A percentile compares a stretch with the other conserved stretches of the same genome.
phyloP scores from a whole-genome alignment of 1,284 basidiomycete species.

The Irpex lacteus region DNA sequence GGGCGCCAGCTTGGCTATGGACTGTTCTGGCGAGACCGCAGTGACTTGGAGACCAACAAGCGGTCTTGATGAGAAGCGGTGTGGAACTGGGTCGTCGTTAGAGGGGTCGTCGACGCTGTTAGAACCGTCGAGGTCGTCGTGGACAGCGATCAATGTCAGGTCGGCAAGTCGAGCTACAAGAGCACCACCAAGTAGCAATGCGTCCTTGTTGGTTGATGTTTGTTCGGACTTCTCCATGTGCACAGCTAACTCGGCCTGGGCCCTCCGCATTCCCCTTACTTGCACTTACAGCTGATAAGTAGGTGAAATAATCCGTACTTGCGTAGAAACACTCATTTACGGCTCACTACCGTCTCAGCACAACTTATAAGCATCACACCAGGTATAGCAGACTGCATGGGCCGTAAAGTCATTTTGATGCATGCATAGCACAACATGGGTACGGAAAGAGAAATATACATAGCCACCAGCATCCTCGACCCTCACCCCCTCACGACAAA shows the following conservation, averaged over 20 bases:
- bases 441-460: slow-evolving; percentile 30
- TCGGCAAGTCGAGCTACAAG: slow-evolving; percentile 6
- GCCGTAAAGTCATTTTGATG: slow-evolving; percentile 33
- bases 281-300: no score
- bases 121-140: slow-evolving; percentile 8
- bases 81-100: slow-evolving; percentile 8
- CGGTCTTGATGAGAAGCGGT: neutral
- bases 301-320: no score
- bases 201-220: slow-evolving; percentile 18
- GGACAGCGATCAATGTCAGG: slow-evolving; percentile 11
- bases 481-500: slow-evolving; percentile 16
- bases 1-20: slow-evolving; percentile 65
- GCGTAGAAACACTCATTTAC: no score
- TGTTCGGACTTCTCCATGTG: slow-evolving; percentile 11
- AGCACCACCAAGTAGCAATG: slow-evolving; percentile 13
- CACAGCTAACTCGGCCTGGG: neutral
- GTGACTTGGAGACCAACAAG: slow-evolving; percentile 3
- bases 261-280: neutral
- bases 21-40: neutral
- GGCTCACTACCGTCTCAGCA: no score
- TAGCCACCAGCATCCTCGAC: slow-evolving; percentile 27
- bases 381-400: slow-evolving; percentile 14
- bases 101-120: slow-evolving; percentile 8
- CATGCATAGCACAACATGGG: slow-evolving; percentile 34
- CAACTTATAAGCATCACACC: neutral